Evolutionary conservation across 2,329 filamentous ascomycete genomes (phyloP).

Genomic region (Neonectria punicea): DNA sequence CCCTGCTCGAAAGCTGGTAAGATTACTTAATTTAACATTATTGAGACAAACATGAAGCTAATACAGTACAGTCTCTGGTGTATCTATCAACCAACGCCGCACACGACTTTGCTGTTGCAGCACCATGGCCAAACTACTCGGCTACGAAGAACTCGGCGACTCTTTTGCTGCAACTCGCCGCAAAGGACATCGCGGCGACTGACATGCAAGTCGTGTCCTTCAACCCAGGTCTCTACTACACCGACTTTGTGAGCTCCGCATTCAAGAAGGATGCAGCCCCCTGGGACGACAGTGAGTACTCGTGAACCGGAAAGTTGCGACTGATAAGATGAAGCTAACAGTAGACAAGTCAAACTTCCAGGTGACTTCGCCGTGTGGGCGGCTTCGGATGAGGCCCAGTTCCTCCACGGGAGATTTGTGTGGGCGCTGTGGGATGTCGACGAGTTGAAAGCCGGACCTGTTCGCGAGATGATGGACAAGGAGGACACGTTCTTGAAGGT

Average conservation of each 20-base stretch:
- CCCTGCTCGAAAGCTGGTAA: background rate
- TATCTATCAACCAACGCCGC: background rate
- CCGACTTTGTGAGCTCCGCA: background rate
- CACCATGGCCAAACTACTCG: slow-evolving; percentile 44
- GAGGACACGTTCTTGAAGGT: slow-evolving; percentile 1
- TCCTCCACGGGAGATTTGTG: slow-evolving; percentile 56
- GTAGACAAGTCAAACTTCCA: slow-evolving; percentile 39
- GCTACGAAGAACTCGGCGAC: slow-evolving; percentile 49
- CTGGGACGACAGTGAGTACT: background rate
- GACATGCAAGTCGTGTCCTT: slow-evolving; percentile 52
- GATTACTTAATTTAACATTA: background rate
- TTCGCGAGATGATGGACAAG: slow-evolving; percentile 19
- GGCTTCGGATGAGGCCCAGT: slow-evolving; percentile 53
- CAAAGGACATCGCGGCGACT: slow-evolving; percentile 47
- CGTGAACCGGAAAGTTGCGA: background rate
- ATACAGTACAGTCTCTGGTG: background rate
- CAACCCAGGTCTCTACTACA: slow-evolving; percentile 46
- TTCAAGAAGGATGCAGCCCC: background rate
- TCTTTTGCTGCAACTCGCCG: slow-evolving; percentile 37
- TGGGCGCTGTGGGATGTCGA: slow-evolving; percentile 62
- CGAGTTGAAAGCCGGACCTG: slow-evolving; percentile 47
- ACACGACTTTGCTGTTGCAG: background rate
- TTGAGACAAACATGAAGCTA: background rate
- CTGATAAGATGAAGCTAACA: background rate
- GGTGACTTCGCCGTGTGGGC: slow-evolving; percentile 54